Base-by-base conservation (phyloP, 768 basidiomycete species). In the Leccinum rimulosum region DNA sequence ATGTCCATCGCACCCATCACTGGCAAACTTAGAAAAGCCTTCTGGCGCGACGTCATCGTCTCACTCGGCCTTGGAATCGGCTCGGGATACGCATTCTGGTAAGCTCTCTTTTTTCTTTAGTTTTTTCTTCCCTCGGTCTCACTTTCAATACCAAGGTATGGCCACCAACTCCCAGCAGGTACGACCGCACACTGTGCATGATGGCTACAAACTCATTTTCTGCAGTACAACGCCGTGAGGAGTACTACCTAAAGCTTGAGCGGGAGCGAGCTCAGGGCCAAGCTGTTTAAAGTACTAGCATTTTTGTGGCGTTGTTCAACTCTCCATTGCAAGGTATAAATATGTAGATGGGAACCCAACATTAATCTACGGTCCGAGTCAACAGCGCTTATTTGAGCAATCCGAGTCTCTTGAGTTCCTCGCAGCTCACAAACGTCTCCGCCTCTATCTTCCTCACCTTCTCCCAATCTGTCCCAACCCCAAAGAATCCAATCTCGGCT, bases 1-100 rank as follows among this genome's bases (percentile, higher is more conserved):
- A 93, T 93, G 91, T 74, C 91, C 70, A 89, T 96, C 73, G 88
- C 91, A 61, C 93, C 94, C 66, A 94, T 96, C 75, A 90, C 90
- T 54, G 94, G 94, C 73, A 93, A 85, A 79, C 89, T 95, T 78
- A 90, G 94, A 79, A 96, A 95, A 78, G 82, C 86, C 68, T 85
- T 95, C 76, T 91, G 91, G 85, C 84, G 93, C 62, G 95, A 97
- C 72, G 66, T 96, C 62, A 80, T 84, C 50, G 79, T 84, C 67
- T 82, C 84, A 40, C 71, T 95, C 48, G 93, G 91, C 65, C 83
- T 96, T 54, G 94, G 93, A 28, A 64, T 87, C 56, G 79, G 84
- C 51, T 79, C 82, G 11, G 93, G 84, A 33, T 95, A 93, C 69
- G 82, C 82, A 3, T 97, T 83, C 78, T 97, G 94, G 94, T 95